phyloP scores from a whole-genome alignment of 257 asterid genomes.

The Osmanthus fragrans region DNA sequence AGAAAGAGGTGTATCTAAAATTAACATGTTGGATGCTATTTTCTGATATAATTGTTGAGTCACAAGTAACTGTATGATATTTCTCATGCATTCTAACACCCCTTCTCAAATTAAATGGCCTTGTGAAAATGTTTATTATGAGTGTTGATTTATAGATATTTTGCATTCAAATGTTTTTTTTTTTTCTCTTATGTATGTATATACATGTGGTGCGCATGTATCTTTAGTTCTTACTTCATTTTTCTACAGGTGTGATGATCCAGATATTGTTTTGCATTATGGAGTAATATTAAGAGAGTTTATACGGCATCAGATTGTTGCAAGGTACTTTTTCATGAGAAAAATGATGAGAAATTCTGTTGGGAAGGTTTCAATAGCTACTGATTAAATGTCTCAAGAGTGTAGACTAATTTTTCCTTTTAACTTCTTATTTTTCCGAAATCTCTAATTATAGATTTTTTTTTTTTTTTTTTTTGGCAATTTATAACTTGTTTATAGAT shows the following conservation, averaged over 20 bases:
- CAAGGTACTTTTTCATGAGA: neutral
- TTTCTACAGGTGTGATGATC: neutral
- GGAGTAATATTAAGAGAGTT: neutral
- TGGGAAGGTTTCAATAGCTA: neutral
- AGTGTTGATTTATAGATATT: neutral
- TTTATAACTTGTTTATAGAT: constrained; percentile 22
- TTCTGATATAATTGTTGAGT: neutral
- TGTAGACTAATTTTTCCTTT: neutral
- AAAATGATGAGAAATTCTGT: neutral
- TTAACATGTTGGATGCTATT: neutral
- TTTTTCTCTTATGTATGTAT: neutral
- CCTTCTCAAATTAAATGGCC: neutral
- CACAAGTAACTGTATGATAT: neutral
- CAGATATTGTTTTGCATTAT: constrained; percentile 4
- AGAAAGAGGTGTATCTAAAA: neutral
- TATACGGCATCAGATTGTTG: constrained; percentile 1
- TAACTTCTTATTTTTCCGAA: neutral
- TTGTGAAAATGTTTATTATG: neutral
- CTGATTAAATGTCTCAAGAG: neutral
- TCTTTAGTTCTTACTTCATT: neutral
- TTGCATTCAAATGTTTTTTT: neutral
- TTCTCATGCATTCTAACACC: constrained; percentile 2
- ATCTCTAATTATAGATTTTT: neutral
- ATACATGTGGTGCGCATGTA: neutral
- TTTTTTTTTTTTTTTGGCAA: neutral